Base-by-base conservation (phyloP, 1,284 basidiomycete genomes). In the Puccinia coronata region DNA sequence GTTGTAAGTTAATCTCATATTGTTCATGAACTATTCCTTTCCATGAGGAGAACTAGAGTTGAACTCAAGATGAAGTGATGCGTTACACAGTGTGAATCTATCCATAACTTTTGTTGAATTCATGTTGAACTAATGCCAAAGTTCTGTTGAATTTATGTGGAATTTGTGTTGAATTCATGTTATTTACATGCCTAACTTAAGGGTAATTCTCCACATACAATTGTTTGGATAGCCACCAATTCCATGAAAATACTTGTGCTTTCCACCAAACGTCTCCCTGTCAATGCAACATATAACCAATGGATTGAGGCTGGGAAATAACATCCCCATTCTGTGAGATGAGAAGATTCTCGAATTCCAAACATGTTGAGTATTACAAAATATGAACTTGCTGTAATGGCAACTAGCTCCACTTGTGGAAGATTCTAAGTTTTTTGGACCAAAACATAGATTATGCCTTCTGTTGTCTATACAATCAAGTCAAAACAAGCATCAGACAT, bases 331-430 rank as follows among this genome's bases (percentile, higher is more conserved):
- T 6, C n/a, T 23, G 20, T 9, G 5, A 23, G 55, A 57, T 23
- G n/a, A 57, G 55, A 57, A 57, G 11, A 57, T 57, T 57, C 55
- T 57, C 43, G n/a, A n/a, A n/a, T n/a, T n/a, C n/a, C n/a, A n/a
- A n/a, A n/a, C n/a, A n/a, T n/a, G n/a, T n/a, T n/a, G 8, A n/a
- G n/a, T n/a, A n/a, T n/a, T n/a, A n/a, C n/a, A n/a, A n/a, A n/a
- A n/a, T n/a, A n/a, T n/a, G n/a, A n/a, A n/a, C n/a, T n/a, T n/a
- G n/a, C n/a, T n/a, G n/a, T n/a, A n/a, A n/a, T n/a, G n/a, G n/a
- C n/a, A 47, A 47, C 43, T 8, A 47, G 43, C 43, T 47, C 43
- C 8, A 47, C 43, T 47, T 47, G 43, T 47, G 43, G 9, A 57
- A 57, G 55, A 57, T 9, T 11, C 55, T 57, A 9, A 23, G 55